Evolutionary conservation across 1,284 basidiomycete species (phyloP), one percentile per base, ranked within the genome.

Genomic region (Thecaphora thlaspeos): DNA sequence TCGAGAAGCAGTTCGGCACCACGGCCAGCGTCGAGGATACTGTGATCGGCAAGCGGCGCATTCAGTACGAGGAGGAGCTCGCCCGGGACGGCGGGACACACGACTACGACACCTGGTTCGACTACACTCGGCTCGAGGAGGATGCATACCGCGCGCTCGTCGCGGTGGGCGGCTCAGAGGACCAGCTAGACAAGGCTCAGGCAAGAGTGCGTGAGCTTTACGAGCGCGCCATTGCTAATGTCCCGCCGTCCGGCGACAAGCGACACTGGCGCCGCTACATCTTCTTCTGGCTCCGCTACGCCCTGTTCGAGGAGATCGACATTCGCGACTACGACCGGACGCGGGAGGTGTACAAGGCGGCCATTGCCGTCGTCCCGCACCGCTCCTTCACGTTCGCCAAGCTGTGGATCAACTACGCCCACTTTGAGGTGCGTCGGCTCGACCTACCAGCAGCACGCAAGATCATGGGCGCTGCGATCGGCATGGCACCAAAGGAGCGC

Each of bases 321-420:
- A 88, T 88, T 0, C 89, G 90, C 85, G 93, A 98, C 74, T 88
- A 86, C 65, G 82, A 83, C 28, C 87, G 94, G 7, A 83, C 90
- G 17, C 84, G 92, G 46, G 89, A 97, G 72, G 88, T 98, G 28
- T 97, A 94, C 81, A 88, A 91, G 79, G 92, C 91, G 0, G 91
- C 88, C 4, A 80, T 95, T 56, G 85, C 84, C 55, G 85, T 97
- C 22, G 87, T 97, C 1, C 94, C 95, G 0, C 95, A 98, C 80
- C 92, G 92, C 73, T 84, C 87, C 51, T 98, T 99, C 78, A 97
- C 95, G 0, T 99, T 99, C 70, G 91, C 94, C 14, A 98, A 98
- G 70, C 67, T 78, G 19, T 78, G 77, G 77, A 89, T 43, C 83
- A 88, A 73, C 80, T 95, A 89, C 69, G 91, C 94, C 1, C 86